Percentiles rank a stretch among this genome's conserved stretches.
These are phyloP conservation scores for Axilococcus clingmanii DNA, from an alignment of 139 green algal species.

Conservation along the genomic window DNA sequence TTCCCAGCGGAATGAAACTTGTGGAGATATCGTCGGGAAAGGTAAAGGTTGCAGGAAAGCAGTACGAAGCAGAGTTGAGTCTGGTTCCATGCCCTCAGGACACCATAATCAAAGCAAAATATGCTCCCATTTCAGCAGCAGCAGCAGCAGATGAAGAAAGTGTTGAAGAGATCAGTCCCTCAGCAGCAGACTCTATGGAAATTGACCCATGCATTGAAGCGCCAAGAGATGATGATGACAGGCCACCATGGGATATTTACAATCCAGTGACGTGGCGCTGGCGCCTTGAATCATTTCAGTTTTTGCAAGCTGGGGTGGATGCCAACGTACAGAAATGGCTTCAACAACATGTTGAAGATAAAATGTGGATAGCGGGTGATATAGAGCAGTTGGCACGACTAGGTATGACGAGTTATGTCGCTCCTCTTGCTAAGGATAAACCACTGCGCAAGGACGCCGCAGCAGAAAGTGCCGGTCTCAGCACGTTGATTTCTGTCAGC, in stretches of 20 bases:
- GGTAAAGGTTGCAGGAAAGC: constrained; percentile 6
- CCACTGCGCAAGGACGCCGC: too few species aligned
- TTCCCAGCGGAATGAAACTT: constrained; percentile 20
- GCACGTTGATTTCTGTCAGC: too few species aligned
- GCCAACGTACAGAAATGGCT: constrained; percentile 6
- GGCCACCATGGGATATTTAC: too few species aligned
- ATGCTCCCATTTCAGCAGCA: neutral
- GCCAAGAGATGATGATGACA: too few species aligned
- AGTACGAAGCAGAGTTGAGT: constrained; percentile 17
- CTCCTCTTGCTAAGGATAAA: too few species aligned
- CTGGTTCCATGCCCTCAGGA: constrained; percentile 24
- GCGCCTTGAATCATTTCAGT: neutral
- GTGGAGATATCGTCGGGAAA: constrained; percentile 5
- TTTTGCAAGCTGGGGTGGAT: neutral
- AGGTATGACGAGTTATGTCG: constrained; percentile 1
- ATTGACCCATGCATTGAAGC: too few species aligned
- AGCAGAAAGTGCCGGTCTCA: too few species aligned
- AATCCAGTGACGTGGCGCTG: too few species aligned
- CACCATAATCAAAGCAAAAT: constrained; percentile 13
- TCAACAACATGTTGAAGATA: constrained; percentile 21
- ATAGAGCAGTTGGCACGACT: constrained; percentile 13
- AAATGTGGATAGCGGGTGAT: constrained; percentile 28
- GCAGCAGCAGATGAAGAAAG: neutral
- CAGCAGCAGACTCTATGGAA: neutral
- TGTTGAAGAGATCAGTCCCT: neutral